Evolutionary conservation across 257 asterid genomes (phyloP).

Genomic region (Ligustrum vulgare): DNA sequence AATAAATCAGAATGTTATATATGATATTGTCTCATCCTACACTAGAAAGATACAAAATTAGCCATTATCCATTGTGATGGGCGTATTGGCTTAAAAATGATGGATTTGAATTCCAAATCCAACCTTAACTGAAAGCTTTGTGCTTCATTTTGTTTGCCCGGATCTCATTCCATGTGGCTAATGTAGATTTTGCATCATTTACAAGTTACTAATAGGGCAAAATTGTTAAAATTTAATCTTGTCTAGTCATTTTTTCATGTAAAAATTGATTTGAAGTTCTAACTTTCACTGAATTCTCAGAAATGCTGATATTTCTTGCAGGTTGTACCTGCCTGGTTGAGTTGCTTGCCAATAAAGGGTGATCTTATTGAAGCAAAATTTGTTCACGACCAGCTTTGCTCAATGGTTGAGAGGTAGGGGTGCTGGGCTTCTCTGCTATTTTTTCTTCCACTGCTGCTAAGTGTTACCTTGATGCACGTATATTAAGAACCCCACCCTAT

Average conservation of each 20-base stretch:
- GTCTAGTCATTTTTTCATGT: background rate
- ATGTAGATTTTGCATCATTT: background rate
- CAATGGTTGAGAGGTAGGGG: slow-evolving; percentile 90
- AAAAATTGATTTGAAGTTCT: background rate
- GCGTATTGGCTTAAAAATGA: background rate
- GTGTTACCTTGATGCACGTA: background rate
- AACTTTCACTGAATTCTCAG: background rate
- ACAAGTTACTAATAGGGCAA: background rate
- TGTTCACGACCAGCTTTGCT: slow-evolving; percentile 93
- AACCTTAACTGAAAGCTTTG: background rate
- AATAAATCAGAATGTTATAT: background rate
- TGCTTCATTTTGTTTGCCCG: background rate
- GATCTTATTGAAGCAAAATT: slow-evolving; percentile 90
- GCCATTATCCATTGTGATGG: background rate
- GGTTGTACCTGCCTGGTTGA: slow-evolving; percentile 96
- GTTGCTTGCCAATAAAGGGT: slow-evolving; percentile 89
- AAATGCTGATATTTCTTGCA: slow-evolving; percentile 29
- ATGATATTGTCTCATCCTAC: background rate
- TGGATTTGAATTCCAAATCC: background rate
- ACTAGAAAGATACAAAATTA: background rate
- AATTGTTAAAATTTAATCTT: background rate
- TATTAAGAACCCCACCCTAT: background rate
- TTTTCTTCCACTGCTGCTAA: background rate
- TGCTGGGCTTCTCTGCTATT: background rate
- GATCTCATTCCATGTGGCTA: background rate